Conservation (phyloP, 1,139 yeast species). For the Pichia sp. region DNA sequence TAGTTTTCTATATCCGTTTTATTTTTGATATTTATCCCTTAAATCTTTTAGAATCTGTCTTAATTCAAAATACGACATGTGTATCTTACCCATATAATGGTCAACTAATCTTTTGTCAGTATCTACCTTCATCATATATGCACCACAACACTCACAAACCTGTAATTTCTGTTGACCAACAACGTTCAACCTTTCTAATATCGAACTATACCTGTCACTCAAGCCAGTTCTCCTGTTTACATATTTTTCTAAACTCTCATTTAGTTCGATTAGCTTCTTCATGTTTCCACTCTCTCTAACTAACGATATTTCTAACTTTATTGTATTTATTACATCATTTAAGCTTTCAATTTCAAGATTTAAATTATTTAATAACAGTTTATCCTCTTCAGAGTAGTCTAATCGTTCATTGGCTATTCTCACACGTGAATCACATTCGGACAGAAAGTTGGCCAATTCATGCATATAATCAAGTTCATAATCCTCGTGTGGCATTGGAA, state of each 20-base stretch:
- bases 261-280: slow-evolving; percentile 43
- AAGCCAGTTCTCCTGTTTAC: slow-evolving; percentile 42
- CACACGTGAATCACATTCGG: slow-evolving; percentile 64
- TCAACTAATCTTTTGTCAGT: slow-evolving; percentile 87
- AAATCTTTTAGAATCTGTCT: slow-evolving; percentile 54
- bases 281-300: slow-evolving; percentile 45
- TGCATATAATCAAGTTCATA: slow-evolving; percentile 63
- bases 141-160: slow-evolving; percentile 90
- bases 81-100: slow-evolving; percentile 86
- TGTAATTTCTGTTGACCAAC: slow-evolving; percentile 86
- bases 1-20: neutral
- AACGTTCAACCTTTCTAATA: slow-evolving; percentile 74
- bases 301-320: slow-evolving; percentile 23
- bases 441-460: slow-evolving; percentile 48
- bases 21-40: slow-evolving; percentile 27
- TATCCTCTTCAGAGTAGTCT: slow-evolving; percentile 63
- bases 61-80: slow-evolving; percentile 74
- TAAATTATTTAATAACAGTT: slow-evolving; percentile 48
- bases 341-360: slow-evolving; percentile 61
- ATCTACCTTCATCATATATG: slow-evolving; percentile 79
- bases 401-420: slow-evolving; percentile 58
- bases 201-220: slow-evolving; percentile 48
- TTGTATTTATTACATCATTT: slow-evolving; percentile 61
- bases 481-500: slow-evolving; percentile 46
- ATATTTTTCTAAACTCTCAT: slow-evolving; percentile 36